Base-by-base conservation (phyloP, 352 stramenopile genomes). In the Pythium pectinolyticum region DNA sequence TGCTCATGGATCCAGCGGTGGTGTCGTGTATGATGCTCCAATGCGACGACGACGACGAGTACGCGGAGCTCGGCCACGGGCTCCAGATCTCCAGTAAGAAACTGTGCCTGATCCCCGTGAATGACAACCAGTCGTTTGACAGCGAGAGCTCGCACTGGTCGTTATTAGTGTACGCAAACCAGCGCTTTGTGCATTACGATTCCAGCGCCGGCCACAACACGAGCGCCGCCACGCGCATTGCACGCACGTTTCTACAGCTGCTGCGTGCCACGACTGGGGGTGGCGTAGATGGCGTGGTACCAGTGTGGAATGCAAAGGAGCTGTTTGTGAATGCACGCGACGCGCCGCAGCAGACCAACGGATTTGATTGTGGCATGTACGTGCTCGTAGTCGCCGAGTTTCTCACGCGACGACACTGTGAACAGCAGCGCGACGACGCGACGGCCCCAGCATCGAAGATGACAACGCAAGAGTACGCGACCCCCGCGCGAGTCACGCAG, bases 331-430 rank as follows among this genome's bases (percentile, higher is more conserved):
- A 80, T 24, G 71, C 73, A 22, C 49, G 17, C 9, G 66, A 85
- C 11, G 59, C 73, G 19, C 79, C 84, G 28, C 86, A 95, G 72
- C 86, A 95, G 54, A 62, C 65, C 35, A 95, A 95, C 52, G 75
- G 81, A 22, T 91, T 86, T 66, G 84, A 95, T 63, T 95, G 86
- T 60, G 86, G 86, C 32, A 77, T 93, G 74, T 93, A 89, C 58
- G 84, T 91, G 56, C 73, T 92, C 40, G 35, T 85, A 2, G 53
- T 82, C 34, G 80, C 86, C 27, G 84, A 93, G 52, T 92, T 74
- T 35, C 64, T 92, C 24, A 84, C 68, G 25, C 65, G 61, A 6
- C 58, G 75, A 53, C 54, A 81, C 28, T 57, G 17, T 51, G 12
- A 43, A n/a, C n/a, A n/a, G n/a, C n/a, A n/a, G 61, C 24, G 28